Evolutionary conservation across 1,284 basidiomycete genomes (phyloP).

Genomic region (Anthracocystis walkeri): DNA sequence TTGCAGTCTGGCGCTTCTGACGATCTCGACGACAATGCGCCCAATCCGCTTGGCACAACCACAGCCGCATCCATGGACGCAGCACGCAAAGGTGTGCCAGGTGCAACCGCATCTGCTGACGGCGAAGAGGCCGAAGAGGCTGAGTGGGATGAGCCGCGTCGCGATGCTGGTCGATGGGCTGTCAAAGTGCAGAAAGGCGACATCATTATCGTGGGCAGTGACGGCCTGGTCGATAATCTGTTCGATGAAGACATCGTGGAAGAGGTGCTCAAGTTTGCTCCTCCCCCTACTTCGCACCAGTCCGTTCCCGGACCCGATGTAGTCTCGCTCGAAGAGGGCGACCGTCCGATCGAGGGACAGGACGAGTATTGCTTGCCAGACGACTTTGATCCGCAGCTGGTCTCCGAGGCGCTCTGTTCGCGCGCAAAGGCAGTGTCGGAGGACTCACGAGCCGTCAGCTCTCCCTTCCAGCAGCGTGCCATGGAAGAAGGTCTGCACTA

Average conservation of each 20-base stretch:
- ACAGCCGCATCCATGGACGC: conserved; percentile 41
- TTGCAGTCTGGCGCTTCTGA: conserved; percentile 54
- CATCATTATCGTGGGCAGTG: conserved; percentile 87
- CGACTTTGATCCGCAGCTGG: conserved; percentile 72
- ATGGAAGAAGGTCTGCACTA: conserved; percentile 73
- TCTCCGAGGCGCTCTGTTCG: conserved; percentile 73
- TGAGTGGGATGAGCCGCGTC: conserved; percentile 63
- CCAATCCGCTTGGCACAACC: conserved; percentile 47
- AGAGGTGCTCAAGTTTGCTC: conserved; percentile 79
- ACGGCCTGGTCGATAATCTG: conserved; percentile 92
- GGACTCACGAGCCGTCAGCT: conserved; percentile 71
- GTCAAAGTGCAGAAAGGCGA: conserved; percentile 86
- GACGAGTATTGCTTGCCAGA: conserved; percentile 39
- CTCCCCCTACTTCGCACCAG: conserved; percentile 27
- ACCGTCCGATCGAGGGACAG: conserved; percentile 21
- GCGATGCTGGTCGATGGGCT: conserved; percentile 79
- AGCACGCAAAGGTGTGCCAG: conserved; percentile 30
- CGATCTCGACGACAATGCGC: conserved; percentile 53
- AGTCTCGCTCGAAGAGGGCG: conserved; percentile 16
- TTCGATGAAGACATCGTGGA: conserved; percentile 95
- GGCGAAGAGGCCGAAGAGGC: conserved; percentile 50
- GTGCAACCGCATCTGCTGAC: conserved; percentile 10
- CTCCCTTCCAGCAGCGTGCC: conserved; percentile 74
- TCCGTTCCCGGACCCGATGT: conserved; percentile 28
- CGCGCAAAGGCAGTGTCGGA: conserved; percentile 73